Conservation (phyloP, 495 filamentous ascomycete genomes). For the Annulohypoxylon bovei region DNA sequence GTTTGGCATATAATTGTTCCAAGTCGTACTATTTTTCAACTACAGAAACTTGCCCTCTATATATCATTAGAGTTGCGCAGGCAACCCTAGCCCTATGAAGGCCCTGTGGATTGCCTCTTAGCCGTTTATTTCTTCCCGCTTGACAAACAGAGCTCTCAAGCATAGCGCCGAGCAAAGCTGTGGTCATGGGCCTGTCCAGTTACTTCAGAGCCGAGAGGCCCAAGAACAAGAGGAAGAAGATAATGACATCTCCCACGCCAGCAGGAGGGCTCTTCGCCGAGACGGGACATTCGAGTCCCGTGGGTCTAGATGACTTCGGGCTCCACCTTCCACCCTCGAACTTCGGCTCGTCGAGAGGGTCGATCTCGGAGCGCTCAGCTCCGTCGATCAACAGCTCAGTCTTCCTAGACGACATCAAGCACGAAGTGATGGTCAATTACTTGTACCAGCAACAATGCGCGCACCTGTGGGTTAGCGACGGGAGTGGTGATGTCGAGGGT, state of each 20-base stretch:
- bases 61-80: background rate
- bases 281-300: slow-evolving; percentile 27
- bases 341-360: slow-evolving; percentile 61
- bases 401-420: slow-evolving; percentile 78
- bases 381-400: slow-evolving; percentile 63
- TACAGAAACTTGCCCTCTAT: background rate
- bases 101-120: background rate
- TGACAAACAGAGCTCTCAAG: background rate
- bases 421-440: slow-evolving; percentile 85
- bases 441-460: slow-evolving; percentile 80
- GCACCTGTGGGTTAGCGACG: slow-evolving; percentile 75
- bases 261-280: slow-evolving; percentile 39
- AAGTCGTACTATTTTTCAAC: background rate
- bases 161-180: background rate
- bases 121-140: background rate
- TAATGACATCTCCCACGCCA: slow-evolving; percentile 20
- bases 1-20: background rate
- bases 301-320: slow-evolving; percentile 49
- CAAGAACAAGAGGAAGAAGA: slow-evolving; percentile 38
- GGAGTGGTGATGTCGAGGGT: slow-evolving; percentile 72
- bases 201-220: slow-evolving; percentile 69
- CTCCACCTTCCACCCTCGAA: slow-evolving; percentile 58
- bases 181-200: slow-evolving; percentile 65
- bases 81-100: background rate
- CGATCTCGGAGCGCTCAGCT: slow-evolving; percentile 57